These are phyloP conservation scores for Oenanthe sinensis DNA, from an alignment of 129 eudicot species.

Conservation along the genomic window DNA sequence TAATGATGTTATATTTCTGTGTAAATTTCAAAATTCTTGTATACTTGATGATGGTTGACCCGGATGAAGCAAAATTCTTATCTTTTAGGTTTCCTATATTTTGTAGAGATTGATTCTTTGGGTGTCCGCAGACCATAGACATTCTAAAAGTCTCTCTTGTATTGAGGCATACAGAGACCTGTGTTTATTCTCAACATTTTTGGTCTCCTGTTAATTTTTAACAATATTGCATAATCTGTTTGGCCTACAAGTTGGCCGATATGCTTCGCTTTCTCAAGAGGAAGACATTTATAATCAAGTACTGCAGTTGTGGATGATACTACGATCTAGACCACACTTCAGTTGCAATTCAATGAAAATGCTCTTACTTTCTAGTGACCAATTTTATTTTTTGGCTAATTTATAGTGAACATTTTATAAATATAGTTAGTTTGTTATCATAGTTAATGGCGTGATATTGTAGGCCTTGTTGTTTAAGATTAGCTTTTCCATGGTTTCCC, in stretches of 20 bases:
- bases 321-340: too few species aligned
- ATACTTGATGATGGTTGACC: not conserved
- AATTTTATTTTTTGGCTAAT: too few species aligned
- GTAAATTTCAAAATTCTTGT: not conserved
- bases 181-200: too few species aligned
- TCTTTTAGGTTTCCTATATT: not conserved
- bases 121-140: not conserved
- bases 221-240: too few species aligned
- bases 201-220: not conserved
- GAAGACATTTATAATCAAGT: too few species aligned
- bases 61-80: not conserved
- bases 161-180: not conserved
- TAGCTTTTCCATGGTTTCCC: too few species aligned
- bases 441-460: not conserved
- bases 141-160: not conserved
- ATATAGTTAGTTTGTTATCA: too few species aligned
- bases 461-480: not conserved
- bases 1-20: not conserved
- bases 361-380: too few species aligned
- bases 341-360: not conserved
- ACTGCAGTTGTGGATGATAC: too few species aligned
- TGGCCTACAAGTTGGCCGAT: too few species aligned
- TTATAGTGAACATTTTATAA: too few species aligned
- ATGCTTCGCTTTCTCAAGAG: too few species aligned
- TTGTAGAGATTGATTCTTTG: not conserved